phyloP scores from a whole-genome alignment of 768 basidiomycete species.

The Pulveroboletus ravenelii region DNA sequence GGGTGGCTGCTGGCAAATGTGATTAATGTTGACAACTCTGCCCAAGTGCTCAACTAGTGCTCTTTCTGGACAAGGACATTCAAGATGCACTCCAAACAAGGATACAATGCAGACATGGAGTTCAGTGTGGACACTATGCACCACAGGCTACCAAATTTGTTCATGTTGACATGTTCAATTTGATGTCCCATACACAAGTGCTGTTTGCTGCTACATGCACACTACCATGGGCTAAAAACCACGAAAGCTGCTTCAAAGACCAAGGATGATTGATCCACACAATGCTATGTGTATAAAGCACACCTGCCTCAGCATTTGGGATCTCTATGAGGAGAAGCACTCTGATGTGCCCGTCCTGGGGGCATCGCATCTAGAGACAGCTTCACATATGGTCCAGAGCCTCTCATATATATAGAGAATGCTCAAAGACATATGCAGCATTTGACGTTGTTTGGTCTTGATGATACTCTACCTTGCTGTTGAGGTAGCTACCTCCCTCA shows the following conservation, averaged over 20 bases:
- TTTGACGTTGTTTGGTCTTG: constrained; percentile 47
- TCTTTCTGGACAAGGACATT: too few species aligned
- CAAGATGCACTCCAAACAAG: too few species aligned
- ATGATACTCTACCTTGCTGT: constrained; percentile 44
- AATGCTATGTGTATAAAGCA: constrained; percentile 47
- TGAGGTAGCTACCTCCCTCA: constrained; percentile 41
- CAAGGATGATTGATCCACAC: constrained; percentile 34
- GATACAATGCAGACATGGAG: too few species aligned
- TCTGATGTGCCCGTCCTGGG: constrained; percentile 40
- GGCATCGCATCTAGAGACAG: constrained; percentile 42
- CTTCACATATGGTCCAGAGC: constrained; percentile 43
- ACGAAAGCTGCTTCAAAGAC: constrained; percentile 5
- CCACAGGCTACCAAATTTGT: too few species aligned
- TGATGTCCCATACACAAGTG: too few species aligned
- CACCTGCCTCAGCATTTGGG: constrained; percentile 67
- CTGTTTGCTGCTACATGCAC: too few species aligned
- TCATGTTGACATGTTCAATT: neutral
- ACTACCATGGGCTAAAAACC: neutral
- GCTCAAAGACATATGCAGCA: constrained; percentile 54
- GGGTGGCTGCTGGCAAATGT: too few species aligned
- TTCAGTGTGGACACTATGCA: too few species aligned
- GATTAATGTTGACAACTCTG: too few species aligned
- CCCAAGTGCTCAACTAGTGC: too few species aligned
- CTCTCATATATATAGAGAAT: constrained; percentile 64
- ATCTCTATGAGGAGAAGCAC: constrained; percentile 61